Evolutionary conservation across 371 early-diverging fungal genomes (phyloP).

Genomic region (Lichtheimia corymbifera): DNA sequence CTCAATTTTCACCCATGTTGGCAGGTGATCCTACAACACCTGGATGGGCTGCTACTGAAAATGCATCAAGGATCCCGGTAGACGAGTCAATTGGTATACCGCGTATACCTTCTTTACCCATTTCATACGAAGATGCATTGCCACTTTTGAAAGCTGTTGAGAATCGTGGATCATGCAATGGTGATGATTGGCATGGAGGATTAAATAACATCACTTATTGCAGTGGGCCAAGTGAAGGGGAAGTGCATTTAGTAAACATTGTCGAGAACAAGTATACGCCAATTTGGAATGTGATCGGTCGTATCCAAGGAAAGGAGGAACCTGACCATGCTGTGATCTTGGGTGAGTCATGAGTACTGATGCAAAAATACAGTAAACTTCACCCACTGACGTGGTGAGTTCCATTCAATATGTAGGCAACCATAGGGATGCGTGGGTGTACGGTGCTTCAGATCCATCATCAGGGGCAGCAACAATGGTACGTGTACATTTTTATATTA

Average conservation of each 20-base stretch:
- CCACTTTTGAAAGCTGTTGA: conserved; percentile 54
- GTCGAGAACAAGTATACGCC: conserved; percentile 55
- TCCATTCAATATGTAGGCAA: conserved; percentile 32
- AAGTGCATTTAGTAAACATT: conserved; percentile 53
- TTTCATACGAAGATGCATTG: conserved; percentile 65
- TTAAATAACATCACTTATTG: conserved; percentile 48
- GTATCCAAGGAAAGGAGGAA: conserved; percentile 59
- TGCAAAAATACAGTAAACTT: not conserved
- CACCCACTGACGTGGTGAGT: not conserved
- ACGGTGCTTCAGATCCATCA: conserved; percentile 66
- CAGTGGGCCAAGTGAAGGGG: conserved; percentile 54
- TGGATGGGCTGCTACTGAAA: conserved; percentile 50
- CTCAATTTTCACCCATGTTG: conserved; percentile 40
- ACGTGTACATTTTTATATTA: conserved; percentile 6
- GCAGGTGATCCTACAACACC: conserved; percentile 72
- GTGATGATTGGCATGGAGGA: conserved; percentile 47
- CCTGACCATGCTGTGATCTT: conserved; percentile 57
- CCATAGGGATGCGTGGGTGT: conserved; percentile 66
- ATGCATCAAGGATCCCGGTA: conserved; percentile 48
- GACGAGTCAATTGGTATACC: conserved; percentile 48
- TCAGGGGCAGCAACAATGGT: conserved; percentile 56
- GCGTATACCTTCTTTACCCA: conserved; percentile 66
- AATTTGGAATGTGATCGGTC: conserved; percentile 67
- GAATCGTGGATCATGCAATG: conserved; percentile 34
- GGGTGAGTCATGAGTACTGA: conserved; percentile 23